phyloP scores from a whole-genome alignment of 1,139 yeast genomes.

The Geotrichum europaeum region DNA sequence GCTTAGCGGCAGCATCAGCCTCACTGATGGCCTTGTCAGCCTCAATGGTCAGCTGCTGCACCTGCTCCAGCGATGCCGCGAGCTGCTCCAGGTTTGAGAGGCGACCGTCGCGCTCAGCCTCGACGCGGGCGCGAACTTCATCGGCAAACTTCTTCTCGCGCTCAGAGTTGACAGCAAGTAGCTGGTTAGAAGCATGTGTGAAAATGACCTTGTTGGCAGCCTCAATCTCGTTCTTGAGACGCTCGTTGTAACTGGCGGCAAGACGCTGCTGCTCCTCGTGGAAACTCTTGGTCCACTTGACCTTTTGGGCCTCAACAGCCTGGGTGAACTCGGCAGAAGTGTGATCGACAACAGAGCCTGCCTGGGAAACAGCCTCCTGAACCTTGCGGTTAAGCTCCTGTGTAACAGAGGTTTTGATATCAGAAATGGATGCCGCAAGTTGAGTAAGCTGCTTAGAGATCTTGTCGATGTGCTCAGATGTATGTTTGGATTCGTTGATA shows the following conservation, averaged over 20 bases:
- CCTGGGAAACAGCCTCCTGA: conserved; percentile 22
- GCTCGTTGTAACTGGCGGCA: conserved; percentile 54
- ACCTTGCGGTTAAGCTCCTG: conserved; percentile 23
- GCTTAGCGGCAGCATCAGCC: conserved; percentile 50
- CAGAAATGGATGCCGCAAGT: conserved; percentile 28
- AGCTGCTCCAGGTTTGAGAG: conserved; percentile 63
- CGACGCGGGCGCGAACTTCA: conserved; percentile 58
- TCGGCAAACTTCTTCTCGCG: conserved; percentile 67
- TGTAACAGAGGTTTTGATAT: conserved; percentile 22
- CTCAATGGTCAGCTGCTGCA: conserved; percentile 54
- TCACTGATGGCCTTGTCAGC: conserved; percentile 52
- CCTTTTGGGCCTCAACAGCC: conserved; percentile 44
- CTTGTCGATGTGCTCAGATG: conserved; percentile 29
- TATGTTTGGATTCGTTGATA: conserved; percentile 40
- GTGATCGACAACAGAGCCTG: conserved; percentile 21
- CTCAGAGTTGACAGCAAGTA: conserved; percentile 62
- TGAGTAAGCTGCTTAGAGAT: conserved; percentile 28
- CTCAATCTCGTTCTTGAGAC: conserved; percentile 60
- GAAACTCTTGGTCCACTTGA: conserved; percentile 51
- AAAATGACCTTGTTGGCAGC: conserved; percentile 61
- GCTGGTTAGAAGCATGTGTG: conserved; percentile 71
- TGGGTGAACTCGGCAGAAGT: conserved; percentile 31
- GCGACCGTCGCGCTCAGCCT: conserved; percentile 77
- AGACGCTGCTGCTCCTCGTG: conserved; percentile 58
- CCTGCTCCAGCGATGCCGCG: conserved; percentile 48